Conservation (phyloP, 805 yeast genomes). For the Metschnikowia shivogae region DNA sequence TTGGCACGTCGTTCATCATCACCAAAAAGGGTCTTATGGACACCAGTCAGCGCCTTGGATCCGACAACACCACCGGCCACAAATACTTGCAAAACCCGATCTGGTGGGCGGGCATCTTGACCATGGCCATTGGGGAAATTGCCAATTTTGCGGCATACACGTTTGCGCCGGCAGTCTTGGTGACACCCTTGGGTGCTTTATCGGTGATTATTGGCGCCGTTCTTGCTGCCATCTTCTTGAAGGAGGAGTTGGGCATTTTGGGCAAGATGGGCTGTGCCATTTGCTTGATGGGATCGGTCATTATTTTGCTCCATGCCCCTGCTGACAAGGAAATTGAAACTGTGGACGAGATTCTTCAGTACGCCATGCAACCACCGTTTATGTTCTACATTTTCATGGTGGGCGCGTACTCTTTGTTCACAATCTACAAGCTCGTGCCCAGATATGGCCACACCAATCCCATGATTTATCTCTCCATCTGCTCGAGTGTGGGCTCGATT, state of each 20-base stretch:
- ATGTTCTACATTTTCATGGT: slow-evolving; percentile 61
- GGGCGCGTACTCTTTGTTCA: slow-evolving; percentile 62
- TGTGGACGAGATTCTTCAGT: slow-evolving; percentile 78
- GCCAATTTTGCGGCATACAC: slow-evolving; percentile 95
- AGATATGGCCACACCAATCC: slow-evolving; percentile 76
- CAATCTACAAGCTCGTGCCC: slow-evolving; percentile 84
- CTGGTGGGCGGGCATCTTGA: slow-evolving; percentile 91
- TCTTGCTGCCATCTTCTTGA: slow-evolving; percentile 75
- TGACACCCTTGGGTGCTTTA: slow-evolving; percentile 87
- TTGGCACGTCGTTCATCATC: slow-evolving; percentile 84
- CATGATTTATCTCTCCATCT: slow-evolving; percentile 83
- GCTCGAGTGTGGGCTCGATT: slow-evolving; percentile 86
- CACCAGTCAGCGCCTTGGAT: slow-evolving; percentile 51
- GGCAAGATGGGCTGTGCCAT: slow-evolving; percentile 94
- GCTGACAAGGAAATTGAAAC: slow-evolving; percentile 88
- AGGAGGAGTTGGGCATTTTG: slow-evolving; percentile 80
- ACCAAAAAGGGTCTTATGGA: slow-evolving; percentile 82
- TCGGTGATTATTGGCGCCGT: slow-evolving; percentile 91
- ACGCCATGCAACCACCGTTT: slow-evolving; percentile 77
- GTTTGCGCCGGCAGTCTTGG: slow-evolving; percentile 90
- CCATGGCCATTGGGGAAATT: slow-evolving; percentile 88
- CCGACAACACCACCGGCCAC: slow-evolving; percentile 57
- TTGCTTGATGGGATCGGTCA: slow-evolving; percentile 81
- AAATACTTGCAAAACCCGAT: slow-evolving; percentile 78
- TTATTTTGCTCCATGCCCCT: slow-evolving; percentile 88